Base-by-base conservation (phyloP, 2,329 filamentous ascomycete genomes). In the Penicillium sp. region DNA sequence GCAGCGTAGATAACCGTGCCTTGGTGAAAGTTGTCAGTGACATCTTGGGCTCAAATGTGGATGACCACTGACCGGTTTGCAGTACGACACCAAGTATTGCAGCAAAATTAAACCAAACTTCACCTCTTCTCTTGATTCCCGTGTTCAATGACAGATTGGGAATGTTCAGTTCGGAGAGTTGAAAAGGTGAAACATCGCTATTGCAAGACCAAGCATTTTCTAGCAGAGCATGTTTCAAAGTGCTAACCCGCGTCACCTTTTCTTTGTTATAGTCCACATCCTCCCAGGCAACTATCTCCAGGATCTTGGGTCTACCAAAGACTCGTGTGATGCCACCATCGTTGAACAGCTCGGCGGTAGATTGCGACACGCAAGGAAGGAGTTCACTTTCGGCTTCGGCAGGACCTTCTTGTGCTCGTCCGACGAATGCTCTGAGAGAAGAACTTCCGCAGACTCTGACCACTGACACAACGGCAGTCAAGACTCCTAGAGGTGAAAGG, bases 301-400 rank as follows among this genome's bases (percentile, higher is more conserved):
- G 39, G 2, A 76, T 69, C 27, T 65, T 70, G 1, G 73, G 72
- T 21, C 68, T 58, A 2, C 72, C 74, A 53, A 71, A 70, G 8
- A 76, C 73, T 10, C 73, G 66, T 1, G 73, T 70, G 3, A 82
- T 69, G 0, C 72, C 70, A 0, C 70, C 64, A 47, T 77, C 74
- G 8, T 80, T 80, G 60, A 76, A 81, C 0, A 81, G 62, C 56
- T 82, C 79, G 4, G 76, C 78, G 0, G 77, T 78, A 1, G 77
- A 77, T 10, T 76, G 65, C 0, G 78, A 81, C 0, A 80, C 80
- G 5, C 78, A 82, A 0, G 79, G 79, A 57, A 81, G 70, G 0
- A 82, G 61, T 25, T 82, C 79, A 0, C 66, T 65, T 29, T 82
- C 79, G 0, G 73, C 75, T 1, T 71, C 68, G 0, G 77, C 74